Base-by-base conservation (phyloP, 108 stramenopile genomes). In the Stephanodiscus triporus region DNA sequence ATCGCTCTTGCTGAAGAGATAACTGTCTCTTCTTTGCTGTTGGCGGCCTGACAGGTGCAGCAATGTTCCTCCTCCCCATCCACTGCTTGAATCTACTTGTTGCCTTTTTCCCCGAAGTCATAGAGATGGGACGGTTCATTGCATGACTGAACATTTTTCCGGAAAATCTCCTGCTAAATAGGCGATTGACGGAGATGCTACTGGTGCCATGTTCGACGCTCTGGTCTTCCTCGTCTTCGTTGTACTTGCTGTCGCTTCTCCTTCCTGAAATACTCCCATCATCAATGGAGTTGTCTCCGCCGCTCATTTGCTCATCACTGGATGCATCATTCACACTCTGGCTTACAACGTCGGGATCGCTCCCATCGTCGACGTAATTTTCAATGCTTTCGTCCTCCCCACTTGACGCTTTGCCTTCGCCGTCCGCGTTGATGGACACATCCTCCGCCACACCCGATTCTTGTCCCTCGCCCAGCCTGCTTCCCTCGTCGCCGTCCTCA, bases 1-100 rank as follows among this genome's bases (percentile, higher is more conserved):
- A 53, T 53, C 51, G 20, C 20, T 53, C 51, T 24, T 53, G 51
- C 20, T 53, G 20, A 6, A 53, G 20, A 20, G 51, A 24, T 20
- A 4, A 24, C 3, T 24, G 7, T 20, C 20, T 53, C 51, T 24
- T 53, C 51, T 53, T 53, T 5, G 51, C 14, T 20, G 51, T 4
- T 20, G 51, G 23, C 20, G 51, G 4, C 24, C 5, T 22, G 6
- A 53, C 51, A 24, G 51, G 23, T 1, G 51, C 19, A 20, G 23
- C 51, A 8, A 8, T n/a, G 6, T 53, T 53, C 51, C 9, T 53
- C 51, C 51, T 53, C 20, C 51, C 19, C 51, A 53, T 53, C 51
- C 51, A 53, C 24, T 53, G 51, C 7, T 53, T 53, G 51, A 53
- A 53, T 53, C 51, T 53, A 20, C 24, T 53, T n/a, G 23, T 53